Evolutionary conservation across 2,329 filamentous ascomycete genomes (phyloP), one percentile per base, ranked within the genome.

Genomic region (Pestalotiopsis sp.): DNA sequence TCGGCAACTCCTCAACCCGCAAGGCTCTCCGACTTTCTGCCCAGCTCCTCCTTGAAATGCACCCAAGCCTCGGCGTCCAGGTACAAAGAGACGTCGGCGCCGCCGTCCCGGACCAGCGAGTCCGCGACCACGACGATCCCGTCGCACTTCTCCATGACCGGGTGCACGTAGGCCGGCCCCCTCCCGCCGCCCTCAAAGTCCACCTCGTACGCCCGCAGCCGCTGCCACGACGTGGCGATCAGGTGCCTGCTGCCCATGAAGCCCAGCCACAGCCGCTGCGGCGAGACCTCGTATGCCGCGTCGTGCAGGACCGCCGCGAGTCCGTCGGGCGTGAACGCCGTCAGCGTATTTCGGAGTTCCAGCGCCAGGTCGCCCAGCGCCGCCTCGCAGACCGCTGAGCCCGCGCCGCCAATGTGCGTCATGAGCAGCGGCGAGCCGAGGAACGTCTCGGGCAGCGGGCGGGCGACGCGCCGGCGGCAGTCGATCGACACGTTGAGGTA

Each of bases 261-360:
- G 0, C 72, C 80, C 69, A 83, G 80, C 85, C 84, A 86, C 17
- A 86, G 70, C 5, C 84, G 77, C 74, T 86, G 84, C 0, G 85
- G 84, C 12, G 79, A 79, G 12, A 78, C 70, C 71, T 86, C 84
- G 67, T 81, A 76, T 2, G 82, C 81, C 11, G 78, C 77, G 63
- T 83, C 81, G 67, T 86, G 81, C 2, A 86, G 72, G 41, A 81
- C 74, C 3, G 81, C 79, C 0, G 76, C 78, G 2, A 86, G 73
- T 0, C 78, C 77, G 4, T 77, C 76, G 0, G 78, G 75, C 0
- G 79, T 81, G 68, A 84, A 84, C 1, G 27, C 72, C 3, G 72
- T 66, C 59, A 85, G 71, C 7, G 75, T 80, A 1, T 70, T 20
- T 2, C 82, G 76, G 25, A 86, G 81, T 14, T 67, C 59, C 6